These are phyloP conservation scores for Ceratocystis ficicola DNA, from an alignment of 2,329 filamentous ascomycete genomes.

Conservation along the genomic window DNA sequence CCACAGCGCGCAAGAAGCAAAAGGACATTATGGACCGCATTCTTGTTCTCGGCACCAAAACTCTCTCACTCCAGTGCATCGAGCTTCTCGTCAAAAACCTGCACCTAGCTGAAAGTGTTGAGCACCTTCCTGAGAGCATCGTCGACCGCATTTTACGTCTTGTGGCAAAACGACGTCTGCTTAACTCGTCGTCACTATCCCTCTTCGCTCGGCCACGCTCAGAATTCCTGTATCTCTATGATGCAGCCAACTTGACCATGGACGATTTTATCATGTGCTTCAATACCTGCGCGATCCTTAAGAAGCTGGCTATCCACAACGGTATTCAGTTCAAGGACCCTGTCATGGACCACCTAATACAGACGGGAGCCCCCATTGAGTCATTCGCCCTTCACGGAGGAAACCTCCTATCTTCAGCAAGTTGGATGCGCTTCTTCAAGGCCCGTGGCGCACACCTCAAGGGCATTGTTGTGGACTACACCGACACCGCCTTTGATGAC, in stretches of 20 bases:
- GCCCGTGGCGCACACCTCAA: constrained; percentile 53
- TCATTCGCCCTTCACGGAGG: constrained; percentile 69
- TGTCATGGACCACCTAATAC: constrained; percentile 68
- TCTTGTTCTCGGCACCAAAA: constrained; percentile 53
- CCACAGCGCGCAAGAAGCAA: constrained; percentile 37
- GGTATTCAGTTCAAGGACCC: constrained; percentile 85
- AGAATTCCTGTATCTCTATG: constrained; percentile 44
- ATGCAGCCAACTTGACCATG: constrained; percentile 51
- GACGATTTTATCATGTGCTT: constrained; percentile 75
- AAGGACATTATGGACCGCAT: constrained; percentile 75
- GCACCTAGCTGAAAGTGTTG: constrained; percentile 49
- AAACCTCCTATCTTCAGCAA: constrained; percentile 65
- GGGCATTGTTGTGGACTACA: constrained; percentile 65
- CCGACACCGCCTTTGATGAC: constrained; percentile 71
- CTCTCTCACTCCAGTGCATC: constrained; percentile 51
- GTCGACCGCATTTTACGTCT: constrained; percentile 49
- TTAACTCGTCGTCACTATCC: constrained; percentile 42
- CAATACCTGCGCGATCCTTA: constrained; percentile 56
- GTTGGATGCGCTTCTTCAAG: constrained; percentile 60
- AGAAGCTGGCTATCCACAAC: constrained; percentile 62
- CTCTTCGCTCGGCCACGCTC: constrained; percentile 44
- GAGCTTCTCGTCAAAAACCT: constrained; percentile 52
- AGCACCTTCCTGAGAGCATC: constrained; percentile 42
- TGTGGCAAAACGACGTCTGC: constrained; percentile 46
- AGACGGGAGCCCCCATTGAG: constrained; percentile 56